Conservation (phyloP, 352 stramenopile species). For the Phytophthora pistaciae region DNA sequence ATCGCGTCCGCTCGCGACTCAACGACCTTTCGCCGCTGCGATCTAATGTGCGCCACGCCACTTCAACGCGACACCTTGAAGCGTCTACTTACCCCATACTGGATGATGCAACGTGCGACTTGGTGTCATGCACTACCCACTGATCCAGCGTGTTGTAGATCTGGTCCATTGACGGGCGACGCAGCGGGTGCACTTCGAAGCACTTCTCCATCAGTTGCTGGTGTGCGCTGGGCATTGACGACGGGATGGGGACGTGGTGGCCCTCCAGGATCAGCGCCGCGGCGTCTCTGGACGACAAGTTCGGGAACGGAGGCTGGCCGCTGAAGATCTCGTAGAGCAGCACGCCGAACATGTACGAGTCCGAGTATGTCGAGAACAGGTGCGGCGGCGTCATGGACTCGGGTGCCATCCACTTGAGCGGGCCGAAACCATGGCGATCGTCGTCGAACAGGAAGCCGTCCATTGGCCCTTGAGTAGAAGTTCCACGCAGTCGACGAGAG, state of each 20-base stretch:
- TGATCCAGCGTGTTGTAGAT: constrained; percentile 70
- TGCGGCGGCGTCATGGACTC: constrained; percentile 74
- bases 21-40: constrained; percentile 16
- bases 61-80: constrained; percentile 7
- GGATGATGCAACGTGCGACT: constrained; percentile 20
- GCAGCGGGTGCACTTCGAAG: constrained; percentile 66
- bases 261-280: constrained; percentile 72
- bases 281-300: constrained; percentile 60
- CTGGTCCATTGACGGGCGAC: constrained; percentile 70
- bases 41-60: constrained; percentile 36
- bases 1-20: constrained; percentile 15
- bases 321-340: constrained; percentile 84
- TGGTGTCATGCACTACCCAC: constrained; percentile 68
- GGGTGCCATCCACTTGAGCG: constrained; percentile 81
- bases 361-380: constrained; percentile 74
- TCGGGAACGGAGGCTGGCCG: constrained; percentile 61
- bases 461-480: constrained; percentile 1
- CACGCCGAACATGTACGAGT: constrained; percentile 84
- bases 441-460: constrained; percentile 62
- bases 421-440: constrained; percentile 62
- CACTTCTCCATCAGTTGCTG: constrained; percentile 66
- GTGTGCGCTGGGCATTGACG: constrained; percentile 48
- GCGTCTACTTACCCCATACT: background rate
- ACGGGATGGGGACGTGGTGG: constrained; percentile 66
- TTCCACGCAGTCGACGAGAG: constrained; percentile 45